phyloP scores from a whole-genome alignment of 1,284 basidiomycete genomes.

The Melanopsichium pennsylvanicum region DNA sequence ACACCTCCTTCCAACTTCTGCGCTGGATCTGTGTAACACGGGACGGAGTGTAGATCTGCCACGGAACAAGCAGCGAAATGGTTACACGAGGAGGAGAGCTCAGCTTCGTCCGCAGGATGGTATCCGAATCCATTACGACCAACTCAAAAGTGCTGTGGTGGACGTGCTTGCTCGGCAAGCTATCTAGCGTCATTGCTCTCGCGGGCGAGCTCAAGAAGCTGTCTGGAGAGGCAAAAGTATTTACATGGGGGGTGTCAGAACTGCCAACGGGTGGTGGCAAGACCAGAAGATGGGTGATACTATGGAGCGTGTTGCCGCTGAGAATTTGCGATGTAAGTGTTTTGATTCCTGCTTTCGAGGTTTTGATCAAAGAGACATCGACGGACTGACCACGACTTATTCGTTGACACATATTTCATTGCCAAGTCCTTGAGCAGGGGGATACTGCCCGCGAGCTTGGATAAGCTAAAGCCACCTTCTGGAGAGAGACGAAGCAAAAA shows the following conservation, averaged over 20 bases:
- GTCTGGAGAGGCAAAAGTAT: slow-evolving; percentile 56
- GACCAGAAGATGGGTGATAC: slow-evolving; percentile 86
- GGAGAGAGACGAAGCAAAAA: slow-evolving; percentile 2
- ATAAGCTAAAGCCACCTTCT: not conserved
- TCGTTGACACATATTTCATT: too few species aligned
- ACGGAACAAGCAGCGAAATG: slow-evolving; percentile 84
- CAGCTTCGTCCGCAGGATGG: slow-evolving; percentile 78
- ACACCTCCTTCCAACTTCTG: too few species aligned
- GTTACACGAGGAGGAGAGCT: slow-evolving; percentile 85
- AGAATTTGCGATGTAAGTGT: slow-evolving; percentile 20
- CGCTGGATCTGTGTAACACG: not conserved
- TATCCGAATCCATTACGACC: slow-evolving; percentile 76
- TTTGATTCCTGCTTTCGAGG: too few species aligned
- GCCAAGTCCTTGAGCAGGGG: slow-evolving; percentile 5
- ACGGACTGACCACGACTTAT: too few species aligned
- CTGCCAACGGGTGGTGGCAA: slow-evolving; percentile 76
- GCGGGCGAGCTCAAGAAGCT: slow-evolving; percentile 71
- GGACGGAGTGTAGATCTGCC: slow-evolving; percentile 64
- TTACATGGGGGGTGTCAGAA: slow-evolving; percentile 84
- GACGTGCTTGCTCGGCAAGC: slow-evolving; percentile 87
- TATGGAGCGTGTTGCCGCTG: slow-evolving; percentile 70
- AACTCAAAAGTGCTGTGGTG: slow-evolving; percentile 72
- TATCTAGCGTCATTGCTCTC: slow-evolving; percentile 75
- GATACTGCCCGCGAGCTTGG: not conserved
- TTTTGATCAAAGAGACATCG: too few species aligned